A percentile compares a stretch with the other conserved stretches of the same genome.
Conservation (phyloP, 805 yeast genomes). For the Yarrowia sp. region DNA sequence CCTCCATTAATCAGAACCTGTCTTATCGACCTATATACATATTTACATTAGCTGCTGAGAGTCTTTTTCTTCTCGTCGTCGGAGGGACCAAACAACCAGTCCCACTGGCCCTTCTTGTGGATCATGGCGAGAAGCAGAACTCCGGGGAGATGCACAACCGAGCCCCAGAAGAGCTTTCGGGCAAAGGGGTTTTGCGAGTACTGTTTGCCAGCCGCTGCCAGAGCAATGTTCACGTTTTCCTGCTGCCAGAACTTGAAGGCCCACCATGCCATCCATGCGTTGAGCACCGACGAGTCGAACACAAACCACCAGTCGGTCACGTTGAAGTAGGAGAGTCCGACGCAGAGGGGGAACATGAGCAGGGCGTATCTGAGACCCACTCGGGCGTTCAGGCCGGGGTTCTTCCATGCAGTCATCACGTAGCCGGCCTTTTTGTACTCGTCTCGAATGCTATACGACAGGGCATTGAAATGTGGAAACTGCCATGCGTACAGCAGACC, state of each 20-base stretch:
- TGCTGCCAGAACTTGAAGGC: constrained; percentile 87
- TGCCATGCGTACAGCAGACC: constrained; percentile 95
- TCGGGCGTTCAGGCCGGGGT: constrained; percentile 89
- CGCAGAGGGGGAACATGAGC: constrained; percentile 93
- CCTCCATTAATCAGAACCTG: constrained; percentile 13
- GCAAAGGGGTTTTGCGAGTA: constrained; percentile 63
- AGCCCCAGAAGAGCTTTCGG: constrained; percentile 87
- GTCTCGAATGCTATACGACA: constrained; percentile 83
- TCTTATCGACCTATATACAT: constrained; percentile 33
- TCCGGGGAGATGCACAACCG: constrained; percentile 92
- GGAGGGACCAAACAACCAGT: constrained; percentile 57
- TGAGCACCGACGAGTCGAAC: constrained; percentile 80
- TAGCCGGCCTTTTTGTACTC: constrained; percentile 94
- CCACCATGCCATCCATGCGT: constrained; percentile 84
- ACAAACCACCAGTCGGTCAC: constrained; percentile 84
- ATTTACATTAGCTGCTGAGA: constrained; percentile 34
- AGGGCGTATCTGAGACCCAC: constrained; percentile 90
- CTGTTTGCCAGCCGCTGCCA: constrained; percentile 40
- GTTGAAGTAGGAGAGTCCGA: constrained; percentile 76
- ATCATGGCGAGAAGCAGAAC: constrained; percentile 89
- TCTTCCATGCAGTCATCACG: constrained; percentile 95
- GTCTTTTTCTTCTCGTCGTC: constrained; percentile 15
- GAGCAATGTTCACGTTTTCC: constrained; percentile 57
- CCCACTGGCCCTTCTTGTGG: constrained; percentile 97
- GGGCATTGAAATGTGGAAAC: constrained; percentile 95